A percentile compares a stretch with the other conserved stretches of the same genome.
These are phyloP conservation scores for Starmera caribaea DNA, from an alignment of 805 yeast genomes.

Conservation along the genomic window DNA sequence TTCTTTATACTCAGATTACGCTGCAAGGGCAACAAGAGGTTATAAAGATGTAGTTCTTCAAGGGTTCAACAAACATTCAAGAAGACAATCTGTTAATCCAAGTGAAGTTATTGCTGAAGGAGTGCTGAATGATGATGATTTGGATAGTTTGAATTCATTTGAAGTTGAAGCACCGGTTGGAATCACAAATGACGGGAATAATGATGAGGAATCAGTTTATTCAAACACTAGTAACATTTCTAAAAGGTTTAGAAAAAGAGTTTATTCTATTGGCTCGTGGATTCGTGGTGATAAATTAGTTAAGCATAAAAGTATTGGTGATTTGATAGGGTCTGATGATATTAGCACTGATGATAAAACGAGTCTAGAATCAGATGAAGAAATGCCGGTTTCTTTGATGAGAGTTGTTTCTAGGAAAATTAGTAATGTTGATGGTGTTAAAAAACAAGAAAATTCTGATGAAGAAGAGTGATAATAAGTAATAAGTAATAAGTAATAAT, in stretches of 20 bases:
- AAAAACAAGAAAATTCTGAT: not conserved
- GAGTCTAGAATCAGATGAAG: constrained; percentile 17
- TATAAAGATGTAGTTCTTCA: constrained; percentile 12
- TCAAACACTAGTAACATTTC: constrained; percentile 9
- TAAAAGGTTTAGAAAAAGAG: constrained; percentile 23
- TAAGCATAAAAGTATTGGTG: constrained; percentile 20
- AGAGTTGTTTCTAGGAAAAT: constrained; percentile 22
- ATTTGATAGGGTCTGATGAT: constrained; percentile 10
- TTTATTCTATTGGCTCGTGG: constrained; percentile 26
- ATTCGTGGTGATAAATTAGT: constrained; percentile 13
- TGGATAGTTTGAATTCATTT: too few relatives aligned
- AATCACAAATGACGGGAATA: not conserved
- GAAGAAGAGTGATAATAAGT: not conserved
- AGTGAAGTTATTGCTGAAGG: too few relatives aligned
- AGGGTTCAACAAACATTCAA: not conserved
- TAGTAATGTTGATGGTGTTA: not conserved
- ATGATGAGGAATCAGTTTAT: not conserved
- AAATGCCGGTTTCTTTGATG: constrained; percentile 29
- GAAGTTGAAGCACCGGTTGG: too few relatives aligned
- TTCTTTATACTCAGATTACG: constrained; percentile 33
- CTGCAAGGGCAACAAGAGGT: constrained; percentile 29
- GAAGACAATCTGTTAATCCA: not conserved
- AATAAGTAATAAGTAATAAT: not conserved
- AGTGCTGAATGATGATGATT: too few relatives aligned
- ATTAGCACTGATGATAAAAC: not conserved